Conservation (phyloP, 805 yeast species). For the Kuraishia hungarica region DNA sequence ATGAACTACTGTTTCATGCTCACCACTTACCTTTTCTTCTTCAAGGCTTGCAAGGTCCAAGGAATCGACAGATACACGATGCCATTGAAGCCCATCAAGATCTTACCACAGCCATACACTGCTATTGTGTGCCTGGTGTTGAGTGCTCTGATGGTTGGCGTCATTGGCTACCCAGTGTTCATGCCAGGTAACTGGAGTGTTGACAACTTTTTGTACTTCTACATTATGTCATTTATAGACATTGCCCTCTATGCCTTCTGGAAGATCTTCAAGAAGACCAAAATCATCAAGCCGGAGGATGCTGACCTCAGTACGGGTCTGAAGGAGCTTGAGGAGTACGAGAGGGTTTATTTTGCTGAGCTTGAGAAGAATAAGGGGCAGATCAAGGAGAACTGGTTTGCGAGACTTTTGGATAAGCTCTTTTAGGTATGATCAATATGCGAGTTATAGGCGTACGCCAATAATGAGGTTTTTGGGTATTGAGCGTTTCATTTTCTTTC, state of each 20-base stretch:
- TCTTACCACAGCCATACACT: slow-evolving; percentile 41
- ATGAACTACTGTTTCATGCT: slow-evolving; percentile 52
- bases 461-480: no score
- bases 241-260: slow-evolving; percentile 38
- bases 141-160: slow-evolving; percentile 33
- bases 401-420: neutral
- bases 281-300: slow-evolving; percentile 32
- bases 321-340: slow-evolving; percentile 53
- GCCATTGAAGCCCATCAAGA: slow-evolving; percentile 41
- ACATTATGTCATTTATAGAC: slow-evolving; percentile 60
- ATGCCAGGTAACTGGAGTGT: slow-evolving; percentile 39
- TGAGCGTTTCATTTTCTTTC: no score
- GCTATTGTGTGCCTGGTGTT: slow-evolving; percentile 33
- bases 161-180: slow-evolving; percentile 67
- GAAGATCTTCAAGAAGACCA: slow-evolving; percentile 43
- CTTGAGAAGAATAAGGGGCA: neutral
- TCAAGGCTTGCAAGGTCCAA: slow-evolving; percentile 49
- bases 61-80: slow-evolving; percentile 34
- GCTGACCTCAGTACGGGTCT: slow-evolving; percentile 49
- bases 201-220: slow-evolving; percentile 57
- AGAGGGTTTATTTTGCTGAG: slow-evolving; percentile 15
- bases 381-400: neutral
- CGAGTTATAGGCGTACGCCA: no score
- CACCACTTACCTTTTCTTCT: slow-evolving; percentile 52
- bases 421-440: neutral